Evolutionary conservation across 306 rosid genomes (phyloP), one percentile per base, ranked within the genome.

Genomic region (Comarum palustre): DNA sequence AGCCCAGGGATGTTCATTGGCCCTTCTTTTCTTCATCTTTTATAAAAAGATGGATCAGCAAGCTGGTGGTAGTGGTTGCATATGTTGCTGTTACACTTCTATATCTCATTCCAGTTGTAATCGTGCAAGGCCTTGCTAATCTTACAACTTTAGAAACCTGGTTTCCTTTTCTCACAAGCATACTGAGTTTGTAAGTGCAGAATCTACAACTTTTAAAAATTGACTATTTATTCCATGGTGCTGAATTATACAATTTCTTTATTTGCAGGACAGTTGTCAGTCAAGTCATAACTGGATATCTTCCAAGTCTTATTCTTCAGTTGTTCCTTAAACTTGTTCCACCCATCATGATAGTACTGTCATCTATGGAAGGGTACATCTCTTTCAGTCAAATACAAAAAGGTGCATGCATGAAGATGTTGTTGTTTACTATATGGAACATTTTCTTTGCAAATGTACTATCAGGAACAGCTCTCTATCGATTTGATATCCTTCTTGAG

Each of bases 231-330:
- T 24, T 58, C 57, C 24, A 31, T 70, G 45, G 13, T 32, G 70
- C 46, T 72, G 65, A 74, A 68, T 73, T 3, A 8, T 66, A 25
- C 65, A 2, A 75, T 62, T 51, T 66, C 54, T 75, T 55, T 42
- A 65, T 72, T 84, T 86, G 70, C 94, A 92, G 97, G 79, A 66
- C 88, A 52, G 70, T 92, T 71, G 90, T 92, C 72, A 88, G 92
- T 83, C 73, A 84, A 80, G 88, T 90, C 74, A 82, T 92, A 77
- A 92, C 96, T 6, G 97, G 97, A 76, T 90, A 92, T 78, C 97
- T 92, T 83, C 97, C 97, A 9, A 92, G 94, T 84, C 90, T 92
- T 80, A 88, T 92, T 84, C 96, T 92, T 67, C 86, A 86, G 74
- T 36, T 74, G 77, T 92, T 86, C 79, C 73, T 86, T 36, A 80